These are phyloP conservation scores for Cinnamomum micranthum DNA, from an alignment of 164 flowering plant species.

Conservation along the genomic window DNA sequence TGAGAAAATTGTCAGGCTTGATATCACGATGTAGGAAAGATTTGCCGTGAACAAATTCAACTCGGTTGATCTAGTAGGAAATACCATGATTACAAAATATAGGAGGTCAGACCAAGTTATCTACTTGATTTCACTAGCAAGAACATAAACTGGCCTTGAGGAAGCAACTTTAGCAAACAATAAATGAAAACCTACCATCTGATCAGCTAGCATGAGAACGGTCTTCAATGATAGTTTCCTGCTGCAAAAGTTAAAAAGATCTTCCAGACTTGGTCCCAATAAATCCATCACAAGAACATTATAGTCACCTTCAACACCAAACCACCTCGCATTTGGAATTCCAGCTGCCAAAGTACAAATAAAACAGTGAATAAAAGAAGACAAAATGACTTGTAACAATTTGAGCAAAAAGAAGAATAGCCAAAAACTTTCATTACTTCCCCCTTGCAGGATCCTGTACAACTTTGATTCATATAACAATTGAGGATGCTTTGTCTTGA, in stretches of 20 bases:
- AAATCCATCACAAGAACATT: slow-evolving; percentile 90
- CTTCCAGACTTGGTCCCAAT: slow-evolving; percentile 89
- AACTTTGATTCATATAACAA: slow-evolving; percentile 80
- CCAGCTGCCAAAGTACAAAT: slow-evolving; percentile 53
- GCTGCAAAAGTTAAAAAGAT: slow-evolving; percentile 82
- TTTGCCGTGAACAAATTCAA: slow-evolving; percentile 75
- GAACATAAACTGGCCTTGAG: neutral
- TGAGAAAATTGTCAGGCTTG: slow-evolving; percentile 86
- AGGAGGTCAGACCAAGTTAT: neutral
- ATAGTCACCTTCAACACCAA: slow-evolving; percentile 88
- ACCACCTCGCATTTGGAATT: slow-evolving; percentile 86
- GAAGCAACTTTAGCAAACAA: neutral
- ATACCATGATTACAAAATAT: neutral
- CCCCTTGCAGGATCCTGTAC: slow-evolving; percentile 86
- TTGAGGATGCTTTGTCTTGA: slow-evolving; percentile 91
- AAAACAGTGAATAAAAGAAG: neutral
- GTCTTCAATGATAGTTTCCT: slow-evolving; percentile 80
- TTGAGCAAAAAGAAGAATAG: neutral
- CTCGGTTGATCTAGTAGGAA: slow-evolving; percentile 62
- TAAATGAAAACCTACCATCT: slow-evolving; percentile 48
- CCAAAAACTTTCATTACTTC: slow-evolving; percentile 49
- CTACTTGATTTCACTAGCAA: neutral
- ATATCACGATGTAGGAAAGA: slow-evolving; percentile 81
- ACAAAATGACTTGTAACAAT: neutral
- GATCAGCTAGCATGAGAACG: slow-evolving; percentile 93